Evolutionary conservation across 768 basidiomycete genomes (phyloP).

Genomic region (Pulveroboletus sp.): DNA sequence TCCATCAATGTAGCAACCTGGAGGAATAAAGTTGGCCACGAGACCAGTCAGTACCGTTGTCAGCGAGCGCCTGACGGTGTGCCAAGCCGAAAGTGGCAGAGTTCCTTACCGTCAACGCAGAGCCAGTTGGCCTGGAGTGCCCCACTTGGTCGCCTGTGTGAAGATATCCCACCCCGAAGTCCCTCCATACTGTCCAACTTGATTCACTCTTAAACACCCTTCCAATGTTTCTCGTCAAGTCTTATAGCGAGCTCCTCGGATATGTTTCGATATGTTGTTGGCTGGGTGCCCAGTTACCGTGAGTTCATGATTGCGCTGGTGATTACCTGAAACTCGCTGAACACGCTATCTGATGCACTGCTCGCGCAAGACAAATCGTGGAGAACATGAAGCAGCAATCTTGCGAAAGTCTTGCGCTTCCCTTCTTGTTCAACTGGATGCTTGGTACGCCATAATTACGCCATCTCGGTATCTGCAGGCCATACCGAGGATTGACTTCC

Average conservation of each 20-base stretch:
- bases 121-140: neutral
- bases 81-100: too few relatives aligned
- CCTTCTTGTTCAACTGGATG: slow-evolving; percentile 92
- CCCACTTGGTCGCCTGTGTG: slow-evolving; percentile 8
- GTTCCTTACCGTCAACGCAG: too few relatives aligned
- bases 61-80: too few relatives aligned
- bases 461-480: slow-evolving; percentile 1
- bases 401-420: slow-evolving; percentile 86
- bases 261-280: slow-evolving; percentile 72
- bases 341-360: neutral
- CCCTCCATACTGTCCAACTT: neutral
- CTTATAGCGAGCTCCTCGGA: slow-evolving; percentile 61
- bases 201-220: neutral
- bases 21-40: too few relatives aligned
- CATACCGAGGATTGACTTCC: slow-evolving; percentile 3
- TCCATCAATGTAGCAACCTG: too few relatives aligned
- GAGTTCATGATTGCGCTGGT: slow-evolving; percentile 32
- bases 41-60: too few relatives aligned
- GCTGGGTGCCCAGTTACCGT: slow-evolving; percentile 89
- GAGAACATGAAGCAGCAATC: slow-evolving; percentile 73
- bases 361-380: slow-evolving; percentile 62
- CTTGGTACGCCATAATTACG: slow-evolving; percentile 53
- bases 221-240: slow-evolving; percentile 18
- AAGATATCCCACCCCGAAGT: slow-evolving; percentile 14
- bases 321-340: neutral